These are phyloP conservation scores for Ceratocystis harringtonii DNA, from an alignment of 2,329 filamentous ascomycete genomes.

Conservation along the genomic window DNA sequence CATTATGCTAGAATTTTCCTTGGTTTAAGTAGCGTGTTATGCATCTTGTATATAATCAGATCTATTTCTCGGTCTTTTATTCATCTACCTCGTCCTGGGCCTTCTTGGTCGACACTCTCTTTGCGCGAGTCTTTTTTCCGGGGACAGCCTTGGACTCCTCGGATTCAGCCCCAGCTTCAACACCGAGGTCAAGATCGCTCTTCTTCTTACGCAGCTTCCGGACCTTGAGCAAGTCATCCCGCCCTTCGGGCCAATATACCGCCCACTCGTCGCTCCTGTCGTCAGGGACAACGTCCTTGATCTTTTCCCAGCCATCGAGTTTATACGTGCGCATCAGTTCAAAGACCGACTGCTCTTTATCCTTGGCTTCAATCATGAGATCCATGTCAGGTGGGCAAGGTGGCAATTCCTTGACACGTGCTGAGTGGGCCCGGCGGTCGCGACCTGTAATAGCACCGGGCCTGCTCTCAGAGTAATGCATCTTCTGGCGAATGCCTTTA, in stretches of 20 bases:
- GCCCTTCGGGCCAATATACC: conserved; percentile 57
- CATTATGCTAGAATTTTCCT: background rate
- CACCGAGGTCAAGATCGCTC: conserved; percentile 20
- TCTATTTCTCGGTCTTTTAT: background rate
- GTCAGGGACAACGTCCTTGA: conserved; percentile 65
- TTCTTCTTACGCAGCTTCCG: conserved; percentile 51
- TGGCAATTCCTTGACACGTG: conserved; percentile 63
- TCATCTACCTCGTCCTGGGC: background rate
- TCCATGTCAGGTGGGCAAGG: conserved; percentile 76
- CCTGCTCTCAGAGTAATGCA: conserved; percentile 85
- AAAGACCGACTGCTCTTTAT: conserved; percentile 93
- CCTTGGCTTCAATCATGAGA: conserved; percentile 98
- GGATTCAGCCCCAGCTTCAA: background rate
- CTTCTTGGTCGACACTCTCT: background rate
- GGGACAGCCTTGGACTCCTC: background rate
- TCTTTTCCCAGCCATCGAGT: conserved; percentile 59
- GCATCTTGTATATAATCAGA: background rate
- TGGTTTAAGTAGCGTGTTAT: background rate
- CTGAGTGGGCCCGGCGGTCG: conserved; percentile 71
- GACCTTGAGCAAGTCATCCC: conserved; percentile 80
- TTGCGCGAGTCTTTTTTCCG: background rate
- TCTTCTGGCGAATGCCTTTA: conserved; percentile 81
- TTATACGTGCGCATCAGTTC: conserved; percentile 82
- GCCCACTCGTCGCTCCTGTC: conserved; percentile 15
- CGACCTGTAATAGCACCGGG: conserved; percentile 34